Conservation (phyloP, 2,329 filamentous ascomycete genomes). For the Phyllosticta citribraziliensis region DNA sequence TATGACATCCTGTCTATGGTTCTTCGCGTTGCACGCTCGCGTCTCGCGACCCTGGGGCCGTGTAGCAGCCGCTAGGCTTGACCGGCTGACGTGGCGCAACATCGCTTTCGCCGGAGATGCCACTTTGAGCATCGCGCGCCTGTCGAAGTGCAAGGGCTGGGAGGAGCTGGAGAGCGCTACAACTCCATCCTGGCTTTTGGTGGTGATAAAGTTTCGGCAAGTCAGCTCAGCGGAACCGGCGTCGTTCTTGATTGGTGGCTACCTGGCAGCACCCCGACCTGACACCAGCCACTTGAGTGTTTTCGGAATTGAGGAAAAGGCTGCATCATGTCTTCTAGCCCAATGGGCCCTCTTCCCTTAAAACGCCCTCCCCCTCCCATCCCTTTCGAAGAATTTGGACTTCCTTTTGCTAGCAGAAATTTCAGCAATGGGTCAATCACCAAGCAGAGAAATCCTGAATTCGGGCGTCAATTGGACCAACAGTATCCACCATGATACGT, state of each 20-base stretch:
- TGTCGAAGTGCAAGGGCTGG: background rate
- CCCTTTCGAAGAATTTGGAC: background rate
- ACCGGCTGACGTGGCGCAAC: background rate
- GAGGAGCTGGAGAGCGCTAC: background rate
- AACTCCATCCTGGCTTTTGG: background rate
- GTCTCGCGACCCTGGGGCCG: background rate
- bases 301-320: too few relatives aligned
- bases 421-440: background rate
- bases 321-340: background rate
- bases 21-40: too few relatives aligned
- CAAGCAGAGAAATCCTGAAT: background rate
- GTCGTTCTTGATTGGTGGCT: background rate
- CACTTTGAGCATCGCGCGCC: background rate
- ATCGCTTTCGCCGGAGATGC: background rate
- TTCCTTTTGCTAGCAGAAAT: background rate
- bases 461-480: slow-evolving; percentile 5
- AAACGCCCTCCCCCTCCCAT: background rate
- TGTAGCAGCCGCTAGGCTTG: background rate
- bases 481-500: slow-evolving; percentile 39
- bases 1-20: too few relatives aligned
- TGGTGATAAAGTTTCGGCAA: background rate
- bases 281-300: background rate
- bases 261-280: background rate
- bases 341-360: background rate
- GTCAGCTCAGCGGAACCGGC: background rate